Conservation (phyloP, 2,329 filamentous ascomycete species). For the Periconia digitata region DNA sequence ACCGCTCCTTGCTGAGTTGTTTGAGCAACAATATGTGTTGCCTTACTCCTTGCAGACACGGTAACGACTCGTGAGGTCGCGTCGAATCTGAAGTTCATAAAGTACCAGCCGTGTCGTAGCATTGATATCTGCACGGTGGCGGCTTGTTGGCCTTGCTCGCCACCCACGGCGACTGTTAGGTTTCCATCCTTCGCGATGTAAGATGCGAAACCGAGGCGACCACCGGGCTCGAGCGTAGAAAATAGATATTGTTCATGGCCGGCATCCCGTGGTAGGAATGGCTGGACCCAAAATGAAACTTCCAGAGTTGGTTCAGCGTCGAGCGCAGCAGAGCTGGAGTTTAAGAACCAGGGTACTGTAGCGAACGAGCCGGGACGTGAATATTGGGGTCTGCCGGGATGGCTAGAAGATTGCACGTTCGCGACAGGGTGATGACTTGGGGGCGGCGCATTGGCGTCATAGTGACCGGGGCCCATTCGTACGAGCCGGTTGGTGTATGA, state of each 20-base stretch:
- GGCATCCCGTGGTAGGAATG: conserved; percentile 7
- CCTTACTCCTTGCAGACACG: conserved; percentile 1
- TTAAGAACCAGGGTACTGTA: conserved; percentile 4
- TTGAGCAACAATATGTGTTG: neutral
- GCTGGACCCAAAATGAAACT: conserved; percentile 10
- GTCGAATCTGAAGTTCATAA: conserved; percentile 4
- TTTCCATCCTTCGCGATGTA: conserved; percentile 1
- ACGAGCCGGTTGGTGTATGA: conserved; percentile 7
- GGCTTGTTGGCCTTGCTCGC: neutral
- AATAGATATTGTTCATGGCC: conserved; percentile 12
- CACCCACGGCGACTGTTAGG: conserved; percentile 2
- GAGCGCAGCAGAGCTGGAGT: neutral
- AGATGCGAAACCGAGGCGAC: neutral
- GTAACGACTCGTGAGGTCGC: neutral
- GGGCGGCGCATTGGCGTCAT: conserved; percentile 11
- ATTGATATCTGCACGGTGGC: neutral
- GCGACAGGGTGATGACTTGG: conserved; percentile 7
- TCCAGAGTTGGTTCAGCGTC: neutral
- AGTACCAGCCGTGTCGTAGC: conserved; percentile 4
- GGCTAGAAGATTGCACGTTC: conserved; percentile 5
- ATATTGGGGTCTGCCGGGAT: conserved; percentile 10
- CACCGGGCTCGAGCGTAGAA: conserved; percentile 7
- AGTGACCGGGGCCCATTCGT: conserved; percentile 12
- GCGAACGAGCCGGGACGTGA: conserved; percentile 11
- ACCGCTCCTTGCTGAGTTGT: neutral